These are phyloP conservation scores for Choanephora cucurbitarum DNA, from an alignment of 371 early-diverging fungal species.

Conservation along the genomic window DNA sequence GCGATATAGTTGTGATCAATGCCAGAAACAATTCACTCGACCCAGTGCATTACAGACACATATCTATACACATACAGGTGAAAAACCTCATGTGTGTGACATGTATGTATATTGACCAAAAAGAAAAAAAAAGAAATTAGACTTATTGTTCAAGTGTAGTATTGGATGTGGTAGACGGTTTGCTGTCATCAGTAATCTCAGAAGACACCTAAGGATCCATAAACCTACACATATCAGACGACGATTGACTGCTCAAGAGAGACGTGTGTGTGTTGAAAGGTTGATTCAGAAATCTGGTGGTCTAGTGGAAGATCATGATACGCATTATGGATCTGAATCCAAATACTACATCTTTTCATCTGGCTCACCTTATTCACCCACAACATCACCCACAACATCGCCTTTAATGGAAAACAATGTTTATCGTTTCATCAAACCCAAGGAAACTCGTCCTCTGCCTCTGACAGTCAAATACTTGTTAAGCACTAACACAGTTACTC, in stretches of 20 bases:
- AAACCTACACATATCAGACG: slow-evolving; percentile 18
- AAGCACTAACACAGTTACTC: not conserved
- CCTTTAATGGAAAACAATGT: slow-evolving; percentile 9
- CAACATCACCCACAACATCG: not conserved
- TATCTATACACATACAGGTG: slow-evolving; percentile 77
- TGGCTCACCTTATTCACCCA: not conserved
- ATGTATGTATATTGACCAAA: slow-evolving; percentile 33
- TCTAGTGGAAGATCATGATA: not conserved
- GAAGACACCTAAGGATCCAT: slow-evolving; percentile 45
- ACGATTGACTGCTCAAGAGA: slow-evolving; percentile 28
- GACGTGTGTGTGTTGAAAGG: slow-evolving; percentile 26
- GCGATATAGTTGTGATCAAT: slow-evolving; percentile 58
- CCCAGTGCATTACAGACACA: slow-evolving; percentile 78
- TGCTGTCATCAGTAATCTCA: slow-evolving; percentile 44
- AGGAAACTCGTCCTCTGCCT: slow-evolving; percentile 14
- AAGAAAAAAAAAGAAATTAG: no score
- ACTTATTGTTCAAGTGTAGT: no score
- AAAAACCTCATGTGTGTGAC: slow-evolving; percentile 70
- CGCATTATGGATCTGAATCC: slow-evolving; percentile 3
- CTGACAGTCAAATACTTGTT: slow-evolving; percentile 14
- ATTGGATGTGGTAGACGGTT: slow-evolving; percentile 41
- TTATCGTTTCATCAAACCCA: slow-evolving; percentile 21
- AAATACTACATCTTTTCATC: slow-evolving; percentile 6
- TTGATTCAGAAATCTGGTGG: slow-evolving; percentile 27
- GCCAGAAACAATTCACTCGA: slow-evolving; percentile 72